Conservation (phyloP, 305 asterid genomes). For the Plantago rigida region DNA sequence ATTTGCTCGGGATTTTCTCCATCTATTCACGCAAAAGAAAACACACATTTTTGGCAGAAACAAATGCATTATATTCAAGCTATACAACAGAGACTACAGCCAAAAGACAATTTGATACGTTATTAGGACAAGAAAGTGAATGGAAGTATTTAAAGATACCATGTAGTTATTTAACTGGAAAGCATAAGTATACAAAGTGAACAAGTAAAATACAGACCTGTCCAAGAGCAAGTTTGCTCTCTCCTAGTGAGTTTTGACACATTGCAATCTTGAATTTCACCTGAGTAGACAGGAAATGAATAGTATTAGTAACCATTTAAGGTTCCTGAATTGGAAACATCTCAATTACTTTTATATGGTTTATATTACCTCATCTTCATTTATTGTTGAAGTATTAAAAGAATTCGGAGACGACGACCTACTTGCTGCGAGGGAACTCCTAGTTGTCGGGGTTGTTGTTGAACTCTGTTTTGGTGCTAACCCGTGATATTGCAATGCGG, state of each 20-base stretch:
- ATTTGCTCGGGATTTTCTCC: conserved; percentile 89
- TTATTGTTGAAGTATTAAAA: conserved; percentile 48
- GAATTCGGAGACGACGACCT: conserved; percentile 80
- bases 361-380: conserved; percentile 74
- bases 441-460: conserved; percentile 38
- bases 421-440: conserved; percentile 53
- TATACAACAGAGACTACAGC: conserved; percentile 11
- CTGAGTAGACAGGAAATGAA: conserved; percentile 31
- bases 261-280: conserved; percentile 83
- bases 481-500: conserved; percentile 73
- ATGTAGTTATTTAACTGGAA: conserved; percentile 1
- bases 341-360: conserved; percentile 4
- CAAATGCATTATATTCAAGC: conserved; percentile 13
- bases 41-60: neutral
- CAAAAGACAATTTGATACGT: conserved; percentile 13
- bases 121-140: conserved; percentile 1
- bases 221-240: conserved; percentile 64
- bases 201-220: conserved; percentile 49
- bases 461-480: conserved; percentile 52
- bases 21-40: conserved; percentile 38
- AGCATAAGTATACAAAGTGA: conserved; percentile 8
- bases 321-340: conserved; percentile 4
- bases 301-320: conserved; percentile 1
- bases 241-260: conserved; percentile 65
- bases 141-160: conserved; percentile 5